Percentiles rank a stretch among this genome's conserved stretches.
phyloP scores from a whole-genome alignment of 352 stramenopile species.

The Phytophthora macrochlamydospora region DNA sequence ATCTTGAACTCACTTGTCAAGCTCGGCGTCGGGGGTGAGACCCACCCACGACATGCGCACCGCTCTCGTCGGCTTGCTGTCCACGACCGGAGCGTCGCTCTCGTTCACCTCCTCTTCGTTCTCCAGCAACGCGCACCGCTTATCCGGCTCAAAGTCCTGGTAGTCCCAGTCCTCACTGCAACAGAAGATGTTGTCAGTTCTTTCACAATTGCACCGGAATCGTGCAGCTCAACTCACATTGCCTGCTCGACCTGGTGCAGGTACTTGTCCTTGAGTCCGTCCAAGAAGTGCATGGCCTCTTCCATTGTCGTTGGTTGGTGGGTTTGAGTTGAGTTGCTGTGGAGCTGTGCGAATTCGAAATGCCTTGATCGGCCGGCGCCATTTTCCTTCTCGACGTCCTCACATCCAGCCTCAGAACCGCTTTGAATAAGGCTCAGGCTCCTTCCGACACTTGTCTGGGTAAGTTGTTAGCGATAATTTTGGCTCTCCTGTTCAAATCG shows the following conservation, averaged over 20 bases:
- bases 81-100: conserved; percentile 37
- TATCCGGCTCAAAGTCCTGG: conserved; percentile 71
- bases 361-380: background rate
- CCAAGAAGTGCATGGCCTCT: conserved; percentile 48
- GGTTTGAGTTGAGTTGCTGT: conserved; percentile 8
- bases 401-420: background rate
- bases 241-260: conserved; percentile 59
- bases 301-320: conserved; percentile 25
- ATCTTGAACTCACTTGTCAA: conserved; percentile 45
- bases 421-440: background rate
- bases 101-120: conserved; percentile 50
- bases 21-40: conserved; percentile 49
- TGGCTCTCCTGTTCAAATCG: conserved; percentile 34
- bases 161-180: conserved; percentile 74
- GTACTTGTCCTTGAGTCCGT: conserved; percentile 68
- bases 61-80: conserved; percentile 41
- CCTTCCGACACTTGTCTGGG: conserved; percentile 21
- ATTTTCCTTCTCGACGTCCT: background rate
- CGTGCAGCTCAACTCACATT: conserved; percentile 37
- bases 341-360: conserved; percentile 23
- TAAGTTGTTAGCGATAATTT: conserved; percentile 16
- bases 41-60: conserved; percentile 46
- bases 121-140: conserved; percentile 61
- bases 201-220: background rate
- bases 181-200: background rate